phyloP scores from a whole-genome alignment of 306 rosid species.

The Cicer yamashitae region DNA sequence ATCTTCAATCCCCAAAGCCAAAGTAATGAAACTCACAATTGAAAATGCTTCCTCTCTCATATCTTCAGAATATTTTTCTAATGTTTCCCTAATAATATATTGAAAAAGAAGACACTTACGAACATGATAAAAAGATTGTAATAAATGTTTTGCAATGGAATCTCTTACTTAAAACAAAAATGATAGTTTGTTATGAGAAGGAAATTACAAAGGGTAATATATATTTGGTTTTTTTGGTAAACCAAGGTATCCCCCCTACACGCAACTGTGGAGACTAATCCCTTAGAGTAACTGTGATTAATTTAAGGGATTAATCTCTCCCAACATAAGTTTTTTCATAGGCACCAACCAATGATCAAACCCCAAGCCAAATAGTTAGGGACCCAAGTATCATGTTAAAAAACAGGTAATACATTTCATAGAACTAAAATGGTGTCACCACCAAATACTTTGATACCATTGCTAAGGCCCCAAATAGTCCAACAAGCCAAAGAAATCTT shows the following conservation, averaged over 20 bases:
- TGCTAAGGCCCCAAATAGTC: too few species aligned
- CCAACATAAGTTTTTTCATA: too few species aligned
- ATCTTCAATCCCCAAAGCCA: constrained; percentile 50
- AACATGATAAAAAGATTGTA: constrained; percentile 11
- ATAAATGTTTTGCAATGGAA: constrained; percentile 4
- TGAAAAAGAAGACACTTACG: constrained; percentile 11
- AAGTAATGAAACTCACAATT: constrained; percentile 50
- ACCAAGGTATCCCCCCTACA: too few species aligned
- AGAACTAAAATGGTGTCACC: neutral
- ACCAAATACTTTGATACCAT: neutral
- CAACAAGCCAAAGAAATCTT: too few species aligned
- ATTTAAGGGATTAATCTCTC: too few species aligned
- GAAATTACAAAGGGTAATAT: neutral
- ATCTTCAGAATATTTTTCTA: constrained; percentile 54
- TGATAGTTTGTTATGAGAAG: neutral
- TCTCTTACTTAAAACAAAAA: constrained; percentile 1
- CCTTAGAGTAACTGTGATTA: too few species aligned
- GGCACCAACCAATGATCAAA: too few species aligned
- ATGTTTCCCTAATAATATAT: constrained; percentile 49
- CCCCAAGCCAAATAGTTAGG: too few species aligned
- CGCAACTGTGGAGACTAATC: too few species aligned
- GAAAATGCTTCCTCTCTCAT: constrained; percentile 46
- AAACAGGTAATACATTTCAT: neutral
- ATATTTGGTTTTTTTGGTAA: too few species aligned
- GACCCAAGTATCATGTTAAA: neutral